Base-by-base conservation (phyloP, 768 basidiomycete species). In the Xanthoconium stramineum region DNA sequence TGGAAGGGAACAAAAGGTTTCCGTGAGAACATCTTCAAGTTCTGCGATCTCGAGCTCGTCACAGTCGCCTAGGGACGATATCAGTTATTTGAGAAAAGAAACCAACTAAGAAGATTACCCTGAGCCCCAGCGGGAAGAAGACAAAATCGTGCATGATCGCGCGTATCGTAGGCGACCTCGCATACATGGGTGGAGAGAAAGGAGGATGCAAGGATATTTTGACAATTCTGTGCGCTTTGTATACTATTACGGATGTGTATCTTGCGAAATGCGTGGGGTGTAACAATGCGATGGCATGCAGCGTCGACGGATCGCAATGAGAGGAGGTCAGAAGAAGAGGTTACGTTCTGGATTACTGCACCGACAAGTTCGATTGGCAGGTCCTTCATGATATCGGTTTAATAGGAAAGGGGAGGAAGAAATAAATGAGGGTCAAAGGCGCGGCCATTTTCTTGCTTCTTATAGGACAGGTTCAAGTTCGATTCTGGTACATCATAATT, bases 41-140 rank as follows among this genome's bases (percentile, higher is more conserved):
- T 72, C 71, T 4, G 67, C 67, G 2, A 72, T 64, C 39, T 71
- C 69, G n/a, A 63, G 53, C 51, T 65, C 65, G 7, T 71, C 71
- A 15, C 61, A 67, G 11, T 15, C 4, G 20, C 42, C 67, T 72
- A 42, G 0, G 15, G 44, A 50, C 32, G 0, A 24, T 29, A 5
- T 65, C 17, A 60, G 50, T 38, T 14, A 0, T 3, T 0, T 12
- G 1, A 8, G 14, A 29, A 12, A 33, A n/a, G 15, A 29, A 36
- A 24, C 6, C 2, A 2, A 24, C 0, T 3, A 5, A 33, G 15
- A 9, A 51, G 38, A 19, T 33, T 46, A 61, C 69, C 69, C 1
- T 63, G 55, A 14, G 28, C 15, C 12, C 57, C 50, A 5, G 53
- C 42, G 1, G 65, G 61, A 10, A 63, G 55, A 5, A 72, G 63